phyloP scores from a whole-genome alignment of 179 eudicot genomes.

The Actinidia chinensis region DNA sequence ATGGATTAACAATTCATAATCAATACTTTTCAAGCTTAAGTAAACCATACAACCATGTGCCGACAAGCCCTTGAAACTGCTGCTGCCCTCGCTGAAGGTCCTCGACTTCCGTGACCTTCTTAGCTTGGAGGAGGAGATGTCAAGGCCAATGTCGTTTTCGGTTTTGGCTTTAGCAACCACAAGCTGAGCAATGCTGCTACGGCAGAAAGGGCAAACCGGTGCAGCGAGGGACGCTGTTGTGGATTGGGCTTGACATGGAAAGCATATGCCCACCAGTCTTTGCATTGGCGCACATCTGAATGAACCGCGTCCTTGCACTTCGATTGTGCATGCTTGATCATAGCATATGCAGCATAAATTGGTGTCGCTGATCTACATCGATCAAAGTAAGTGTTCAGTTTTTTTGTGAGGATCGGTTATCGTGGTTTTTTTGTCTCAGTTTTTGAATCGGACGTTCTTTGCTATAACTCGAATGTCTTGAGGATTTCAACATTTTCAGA shows the following conservation, averaged over 20 bases:
- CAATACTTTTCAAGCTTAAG: constrained; percentile 18
- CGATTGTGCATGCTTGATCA: constrained; percentile 91
- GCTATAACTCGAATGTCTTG: too few species aligned
- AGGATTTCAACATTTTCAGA: background rate
- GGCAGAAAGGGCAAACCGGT: constrained; percentile 94
- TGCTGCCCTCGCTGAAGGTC: constrained; percentile 81
- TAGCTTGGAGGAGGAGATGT: constrained; percentile 44
- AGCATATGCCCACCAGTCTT: constrained; percentile 81
- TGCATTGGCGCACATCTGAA: constrained; percentile 98
- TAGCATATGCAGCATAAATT: constrained; percentile 95
- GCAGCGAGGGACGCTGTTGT: constrained; percentile 52
- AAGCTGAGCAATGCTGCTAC: constrained; percentile 72
- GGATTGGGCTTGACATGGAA: constrained; percentile 94
- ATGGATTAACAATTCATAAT: too few species aligned
- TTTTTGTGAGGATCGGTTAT: background rate
- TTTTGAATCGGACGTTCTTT: too few species aligned
- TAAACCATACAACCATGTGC: constrained; percentile 25
- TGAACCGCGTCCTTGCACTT: constrained; percentile 92
- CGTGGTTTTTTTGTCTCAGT: background rate
- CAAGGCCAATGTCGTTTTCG: constrained; percentile 38
- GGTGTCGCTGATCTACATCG: constrained; percentile 69
- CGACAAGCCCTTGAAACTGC: constrained; percentile 87
- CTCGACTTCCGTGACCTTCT: constrained; percentile 63
- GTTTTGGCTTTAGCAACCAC: constrained; percentile 51
- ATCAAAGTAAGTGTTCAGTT: too few species aligned